Base-by-base conservation (phyloP, 148 eudicot genomes). In the Suaeda aralocaspica region DNA sequence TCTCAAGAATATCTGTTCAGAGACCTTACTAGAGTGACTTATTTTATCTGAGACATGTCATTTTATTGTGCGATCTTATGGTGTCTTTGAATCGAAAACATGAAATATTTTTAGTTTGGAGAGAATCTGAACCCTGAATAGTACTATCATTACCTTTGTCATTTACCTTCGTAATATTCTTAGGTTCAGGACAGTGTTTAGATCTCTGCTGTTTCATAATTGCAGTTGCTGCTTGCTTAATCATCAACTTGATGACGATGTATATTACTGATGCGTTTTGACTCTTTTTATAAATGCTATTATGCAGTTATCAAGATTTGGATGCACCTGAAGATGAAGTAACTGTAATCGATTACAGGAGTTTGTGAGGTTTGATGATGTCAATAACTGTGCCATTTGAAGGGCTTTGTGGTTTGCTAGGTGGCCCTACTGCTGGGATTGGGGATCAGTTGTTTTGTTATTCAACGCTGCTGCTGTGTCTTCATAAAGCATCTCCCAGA, bases 241-340 rank as follows among this genome's bases (percentile, higher is more conserved):
- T 21, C 19, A 4, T 4, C 0, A 34, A 21, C 30, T 63, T 39
- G 30, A 39, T 4, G 30, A 13, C 2, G 1, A 21, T 22, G 9
- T 10, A 22, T 24, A 2, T 63, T 42, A 0, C 31, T 25, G 19
- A 41, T 42, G 2, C 6, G 14, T 0, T 9, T 12, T 11, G 16
- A 5, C 1, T 42, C 18, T 0, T 29, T n/a, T 72, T 14, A 44
- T 30, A 53, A 41, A 15, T 41, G 31, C 49, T 30, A 36, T 70
- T 67, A 18, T 83, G 84, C 90, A 95, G 99, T 73, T 91, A 95
- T 59, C 83, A 89, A 74, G 99, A 91, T 72, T 87, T 95, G 76
- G 99, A 95, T 82, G 99, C 96, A 3, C 97, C 97, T 15, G 99
- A 95, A 49, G 97, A 91, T 64, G 99, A 94, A 79, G 99, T 94